phyloP scores from a whole-genome alignment of 164 flowering plant genomes.

The Nelumbo lutea region DNA sequence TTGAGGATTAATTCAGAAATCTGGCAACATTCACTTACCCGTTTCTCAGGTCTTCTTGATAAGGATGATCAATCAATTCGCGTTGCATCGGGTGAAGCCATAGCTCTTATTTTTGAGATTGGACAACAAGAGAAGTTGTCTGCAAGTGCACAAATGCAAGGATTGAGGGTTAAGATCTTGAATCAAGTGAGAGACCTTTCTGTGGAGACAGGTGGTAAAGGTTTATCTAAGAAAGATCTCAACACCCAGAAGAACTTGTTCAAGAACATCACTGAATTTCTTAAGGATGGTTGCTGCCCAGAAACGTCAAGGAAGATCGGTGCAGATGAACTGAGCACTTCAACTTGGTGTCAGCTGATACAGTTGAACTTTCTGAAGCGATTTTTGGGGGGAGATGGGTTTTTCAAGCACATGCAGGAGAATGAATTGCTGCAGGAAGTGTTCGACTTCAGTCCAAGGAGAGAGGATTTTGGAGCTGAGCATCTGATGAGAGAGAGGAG shows the following conservation, averaged over 20 bases:
- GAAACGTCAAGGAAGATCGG: slow-evolving; percentile 68
- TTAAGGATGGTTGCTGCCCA: slow-evolving; percentile 77
- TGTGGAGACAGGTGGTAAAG: slow-evolving; percentile 84
- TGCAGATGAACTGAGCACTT: slow-evolving; percentile 42
- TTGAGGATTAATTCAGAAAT: slow-evolving; percentile 45
- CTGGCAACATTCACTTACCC: slow-evolving; percentile 67
- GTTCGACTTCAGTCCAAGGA: slow-evolving; percentile 66
- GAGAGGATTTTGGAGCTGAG: slow-evolving; percentile 25
- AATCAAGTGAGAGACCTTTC: slow-evolving; percentile 73
- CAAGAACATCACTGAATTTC: slow-evolving; percentile 59
- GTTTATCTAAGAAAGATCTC: slow-evolving; percentile 81
- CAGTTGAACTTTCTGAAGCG: slow-evolving; percentile 89
- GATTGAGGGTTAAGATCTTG: slow-evolving; percentile 55
- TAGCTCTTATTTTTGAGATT: slow-evolving; percentile 76
- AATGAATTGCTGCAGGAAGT: slow-evolving; percentile 81
- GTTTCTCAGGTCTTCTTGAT: slow-evolving; percentile 59
- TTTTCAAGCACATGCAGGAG: slow-evolving; percentile 96
- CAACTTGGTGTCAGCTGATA: slow-evolving; percentile 68
- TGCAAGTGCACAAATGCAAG: slow-evolving; percentile 35
- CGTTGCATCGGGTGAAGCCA: slow-evolving; percentile 89
- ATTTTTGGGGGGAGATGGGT: slow-evolving; percentile 73
- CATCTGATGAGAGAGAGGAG: slow-evolving; percentile 27
- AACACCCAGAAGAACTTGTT: slow-evolving; percentile 66
- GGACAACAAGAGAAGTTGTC: slow-evolving; percentile 52
- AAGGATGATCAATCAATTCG: slow-evolving; percentile 78